Conservation (phyloP, 169 alveolate genomes). For the Theileria luwenshuni region DNA sequence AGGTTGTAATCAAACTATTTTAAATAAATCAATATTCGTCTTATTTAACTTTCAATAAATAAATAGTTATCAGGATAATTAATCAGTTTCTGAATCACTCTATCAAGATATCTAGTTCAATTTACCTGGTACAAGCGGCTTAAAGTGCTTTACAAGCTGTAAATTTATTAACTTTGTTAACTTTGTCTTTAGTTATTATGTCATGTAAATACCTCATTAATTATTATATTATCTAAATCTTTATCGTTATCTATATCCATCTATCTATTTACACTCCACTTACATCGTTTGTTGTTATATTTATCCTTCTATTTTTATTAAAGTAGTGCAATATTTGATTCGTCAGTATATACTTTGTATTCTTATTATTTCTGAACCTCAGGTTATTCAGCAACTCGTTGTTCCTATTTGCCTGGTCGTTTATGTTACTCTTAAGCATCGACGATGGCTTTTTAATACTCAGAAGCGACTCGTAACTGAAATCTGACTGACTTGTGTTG, state of each 20-base stretch:
- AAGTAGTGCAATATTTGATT: constrained; percentile 8
- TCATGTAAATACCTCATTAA: no score
- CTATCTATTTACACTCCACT: no score
- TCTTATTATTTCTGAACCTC: constrained; percentile 6
- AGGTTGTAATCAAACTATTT: no score
- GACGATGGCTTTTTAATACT: neutral
- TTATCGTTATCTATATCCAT: no score
- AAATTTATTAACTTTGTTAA: neutral
- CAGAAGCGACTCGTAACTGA: neutral
- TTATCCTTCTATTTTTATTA: neutral
- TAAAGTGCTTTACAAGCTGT: constrained; percentile 10
- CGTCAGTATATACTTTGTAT: constrained; percentile 1
- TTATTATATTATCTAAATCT: no score
- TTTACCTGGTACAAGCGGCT: constrained; percentile 11
- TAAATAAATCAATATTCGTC: no score
- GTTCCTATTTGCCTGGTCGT: constrained; percentile 2
- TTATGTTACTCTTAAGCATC: neutral
- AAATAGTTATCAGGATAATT: no score
- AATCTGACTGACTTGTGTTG: neutral
- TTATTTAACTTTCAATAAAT: no score
- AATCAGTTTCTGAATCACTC: no score
- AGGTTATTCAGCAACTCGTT: constrained; percentile 5
- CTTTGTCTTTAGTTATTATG: no score
- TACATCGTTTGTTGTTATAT: constrained; percentile 2
- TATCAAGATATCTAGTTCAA: no score